Evolutionary conservation across 495 filamentous ascomycete species (phyloP).

Genomic region (Penicillium coprophilum): DNA sequence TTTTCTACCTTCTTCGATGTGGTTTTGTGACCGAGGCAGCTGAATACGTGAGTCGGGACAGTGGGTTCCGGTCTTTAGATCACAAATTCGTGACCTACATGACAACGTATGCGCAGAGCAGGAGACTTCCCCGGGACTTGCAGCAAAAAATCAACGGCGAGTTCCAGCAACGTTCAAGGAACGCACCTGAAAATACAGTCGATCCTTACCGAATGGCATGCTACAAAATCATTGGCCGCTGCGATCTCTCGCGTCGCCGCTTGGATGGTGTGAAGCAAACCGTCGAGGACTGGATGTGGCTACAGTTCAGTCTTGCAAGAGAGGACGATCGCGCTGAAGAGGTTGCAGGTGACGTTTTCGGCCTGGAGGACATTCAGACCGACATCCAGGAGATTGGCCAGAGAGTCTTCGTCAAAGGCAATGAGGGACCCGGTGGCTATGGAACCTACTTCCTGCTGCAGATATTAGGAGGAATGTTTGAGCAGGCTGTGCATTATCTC

Average conservation of each 20-base stretch:
- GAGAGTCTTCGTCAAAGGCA: conserved; percentile 75
- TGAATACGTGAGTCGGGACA: conserved; percentile 77
- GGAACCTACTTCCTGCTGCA: conserved; percentile 92
- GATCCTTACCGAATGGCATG: conserved; percentile 97
- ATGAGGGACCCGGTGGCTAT: conserved; percentile 70
- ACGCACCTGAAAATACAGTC: conserved; percentile 80
- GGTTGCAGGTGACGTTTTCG: conserved; percentile 83
- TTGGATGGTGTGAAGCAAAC: conserved; percentile 77
- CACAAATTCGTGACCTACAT: conserved; percentile 89
- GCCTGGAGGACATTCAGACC: conserved; percentile 79
- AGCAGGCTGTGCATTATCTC: conserved; percentile 87
- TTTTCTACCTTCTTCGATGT: conserved; percentile 88
- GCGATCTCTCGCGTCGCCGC: conserved; percentile 76
- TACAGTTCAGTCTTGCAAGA: conserved; percentile 88
- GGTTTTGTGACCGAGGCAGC: conserved; percentile 83
- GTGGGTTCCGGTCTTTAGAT: conserved; percentile 84
- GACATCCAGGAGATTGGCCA: conserved; percentile 84
- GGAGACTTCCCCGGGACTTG: conserved; percentile 69
- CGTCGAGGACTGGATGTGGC: conserved; percentile 95
- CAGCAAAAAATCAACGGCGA: conserved; percentile 85
- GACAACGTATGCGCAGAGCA: conserved; percentile 68
- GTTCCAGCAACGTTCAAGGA: conserved; percentile 78
- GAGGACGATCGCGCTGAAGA: conserved; percentile 83
- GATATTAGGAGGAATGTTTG: conserved; percentile 89
- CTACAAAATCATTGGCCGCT: conserved; percentile 95